phyloP scores from a whole-genome alignment of 495 filamentous ascomycete species.

The Aspergillus egyptiacus region DNA sequence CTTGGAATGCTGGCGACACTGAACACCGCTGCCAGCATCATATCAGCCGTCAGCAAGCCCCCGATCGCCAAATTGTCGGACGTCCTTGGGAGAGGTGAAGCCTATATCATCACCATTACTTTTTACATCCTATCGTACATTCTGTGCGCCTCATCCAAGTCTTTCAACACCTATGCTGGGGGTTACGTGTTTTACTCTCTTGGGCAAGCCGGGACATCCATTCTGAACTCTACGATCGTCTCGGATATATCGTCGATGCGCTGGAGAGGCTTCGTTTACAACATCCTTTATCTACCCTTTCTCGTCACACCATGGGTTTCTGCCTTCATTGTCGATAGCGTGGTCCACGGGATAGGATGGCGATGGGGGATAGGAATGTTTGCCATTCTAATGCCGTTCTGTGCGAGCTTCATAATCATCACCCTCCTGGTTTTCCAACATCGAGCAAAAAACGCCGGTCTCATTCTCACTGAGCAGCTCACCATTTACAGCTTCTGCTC shows the following conservation, averaged over 20 bases:
- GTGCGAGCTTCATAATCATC: slow-evolving; percentile 41
- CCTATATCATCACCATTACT: slow-evolving; percentile 38
- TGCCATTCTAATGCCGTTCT: slow-evolving; percentile 44
- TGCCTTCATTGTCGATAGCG: slow-evolving; percentile 41
- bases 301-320: slow-evolving; percentile 41
- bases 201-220: slow-evolving; percentile 41
- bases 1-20: slow-evolving; percentile 39
- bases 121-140: slow-evolving; percentile 44
- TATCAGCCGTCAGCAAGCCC: slow-evolving; percentile 42
- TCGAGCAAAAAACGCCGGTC: slow-evolving; percentile 29
- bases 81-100: slow-evolving; percentile 40
- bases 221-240: slow-evolving; percentile 44
- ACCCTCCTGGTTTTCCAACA: slow-evolving; percentile 40
- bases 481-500: slow-evolving; percentile 40
- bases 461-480: slow-evolving; percentile 27
- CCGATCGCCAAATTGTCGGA: slow-evolving; percentile 46
- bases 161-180: slow-evolving; percentile 39
- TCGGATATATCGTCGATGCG: slow-evolving; percentile 42
- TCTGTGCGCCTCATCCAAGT: slow-evolving; percentile 39
- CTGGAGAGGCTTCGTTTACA: slow-evolving; percentile 42
- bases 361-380: slow-evolving; percentile 49
- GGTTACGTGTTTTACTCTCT: slow-evolving; percentile 41
- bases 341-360: slow-evolving; percentile 43
- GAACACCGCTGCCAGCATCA: slow-evolving; percentile 39
- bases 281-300: slow-evolving; percentile 41